Evolutionary conservation across 2,329 filamentous ascomycete genomes (phyloP).

Genomic region (Neodidymelliopsis sp.): DNA sequence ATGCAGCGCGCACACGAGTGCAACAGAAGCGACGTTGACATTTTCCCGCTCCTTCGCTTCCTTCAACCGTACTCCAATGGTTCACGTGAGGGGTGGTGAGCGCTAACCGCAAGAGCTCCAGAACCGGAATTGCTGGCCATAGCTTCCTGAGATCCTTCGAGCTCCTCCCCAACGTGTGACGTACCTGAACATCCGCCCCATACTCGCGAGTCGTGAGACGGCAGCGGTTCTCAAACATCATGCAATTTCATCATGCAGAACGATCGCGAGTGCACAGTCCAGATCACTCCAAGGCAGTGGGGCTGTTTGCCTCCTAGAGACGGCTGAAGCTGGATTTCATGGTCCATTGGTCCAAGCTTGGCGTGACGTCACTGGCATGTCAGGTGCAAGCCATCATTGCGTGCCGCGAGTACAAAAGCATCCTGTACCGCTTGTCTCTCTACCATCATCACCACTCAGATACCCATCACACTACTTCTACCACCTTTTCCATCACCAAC

Average conservation of each 20-base stretch:
- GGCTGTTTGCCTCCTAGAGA: constrained; percentile 25
- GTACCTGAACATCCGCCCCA: constrained; percentile 17
- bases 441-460: constrained; percentile 24
- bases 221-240: constrained; percentile 10
- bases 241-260: constrained; percentile 29
- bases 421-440: constrained; percentile 35
- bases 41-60: constrained; percentile 4
- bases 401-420: constrained; percentile 43
- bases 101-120: constrained; percentile 10
- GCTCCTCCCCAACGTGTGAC: constrained; percentile 23
- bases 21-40: constrained; percentile 8
- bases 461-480: constrained; percentile 19
- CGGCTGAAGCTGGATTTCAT: constrained; percentile 30
- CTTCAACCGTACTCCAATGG: constrained; percentile 8
- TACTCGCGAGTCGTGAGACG: constrained; percentile 3
- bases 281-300: constrained; percentile 25
- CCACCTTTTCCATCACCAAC: constrained; percentile 24
- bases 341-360: constrained; percentile 24
- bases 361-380: constrained; percentile 44
- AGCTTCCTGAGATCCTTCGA: constrained; percentile 8
- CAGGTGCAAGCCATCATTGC: constrained; percentile 36
- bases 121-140: constrained; percentile 10
- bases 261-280: constrained; percentile 18
- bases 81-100: constrained; percentile 17
- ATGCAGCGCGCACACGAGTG: constrained; percentile 5